Base-by-base conservation (phyloP, 2,329 filamentous ascomycete species). In the Trichoderma guizhouense region DNA sequence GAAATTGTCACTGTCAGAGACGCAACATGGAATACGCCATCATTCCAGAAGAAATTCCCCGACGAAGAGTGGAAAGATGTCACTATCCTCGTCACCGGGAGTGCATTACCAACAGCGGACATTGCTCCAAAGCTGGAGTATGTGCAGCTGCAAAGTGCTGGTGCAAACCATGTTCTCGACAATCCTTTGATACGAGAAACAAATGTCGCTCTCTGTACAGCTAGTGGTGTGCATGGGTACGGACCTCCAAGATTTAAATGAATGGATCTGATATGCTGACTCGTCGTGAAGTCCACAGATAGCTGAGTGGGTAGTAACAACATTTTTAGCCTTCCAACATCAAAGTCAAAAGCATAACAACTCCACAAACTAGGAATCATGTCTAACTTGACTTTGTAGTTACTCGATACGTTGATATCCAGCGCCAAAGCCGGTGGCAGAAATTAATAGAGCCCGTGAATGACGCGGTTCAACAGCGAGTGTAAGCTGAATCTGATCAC, bases 161-260 rank as follows among this genome's bases (percentile, higher is more conserved):
- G 88, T 7, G 84, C 84, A 2, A 87, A 89, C 69, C 82, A 84
- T 68, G 76, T 89, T 12, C 64, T 85, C 9, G 77, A 84, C 2
- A 77, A 83, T 14, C 84, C 84, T 1, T 71, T 89, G 0, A 89
- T 86, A 72, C 82, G 78, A 26, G 84, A 87, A 26, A 87, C 84
- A 0, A 80, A 87, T 63, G 79, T 88, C 8, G 76, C 79, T 0
- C 87, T 90, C 73, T 86, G 84, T 58, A 87, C 87, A 0, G 86
- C 86, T 0, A 89, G 87, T 72, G 88, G 88, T 0, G 85, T 89
- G n/a, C 86, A 88, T 53, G 86, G 86, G 86, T 87, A 73, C 77
- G 83, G 76, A 32, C 8, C 14, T 21, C 24, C 11, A 3, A 47
- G 18, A 0, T 58, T 7, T 3, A 36, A 63, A 5, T 18, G 2